These are phyloP conservation scores for Hypomontagnella submonticulosa DNA, from an alignment of 495 filamentous ascomycete species.

Conservation along the genomic window DNA sequence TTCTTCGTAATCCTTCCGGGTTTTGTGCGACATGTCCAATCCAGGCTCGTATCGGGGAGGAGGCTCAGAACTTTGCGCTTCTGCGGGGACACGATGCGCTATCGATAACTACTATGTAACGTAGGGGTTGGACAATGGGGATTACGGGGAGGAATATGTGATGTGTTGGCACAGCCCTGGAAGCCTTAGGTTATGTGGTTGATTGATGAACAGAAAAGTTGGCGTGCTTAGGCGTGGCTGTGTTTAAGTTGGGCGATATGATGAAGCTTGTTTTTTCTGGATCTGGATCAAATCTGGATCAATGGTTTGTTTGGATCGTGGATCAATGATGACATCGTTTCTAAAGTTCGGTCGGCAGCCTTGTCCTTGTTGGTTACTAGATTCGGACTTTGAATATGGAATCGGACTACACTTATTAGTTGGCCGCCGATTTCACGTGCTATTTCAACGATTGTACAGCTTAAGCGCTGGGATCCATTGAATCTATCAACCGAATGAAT, in stretches of 20 bases:
- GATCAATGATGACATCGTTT: slow-evolving; percentile 30
- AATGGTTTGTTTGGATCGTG: not conserved
- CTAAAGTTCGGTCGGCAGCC: slow-evolving; percentile 37
- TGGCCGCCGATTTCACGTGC: no score
- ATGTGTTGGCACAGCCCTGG: slow-evolving; percentile 24
- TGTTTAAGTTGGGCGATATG: not conserved
- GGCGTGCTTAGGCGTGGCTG: slow-evolving; percentile 35
- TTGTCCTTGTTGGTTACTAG: slow-evolving; percentile 19
- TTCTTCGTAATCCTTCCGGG: slow-evolving; percentile 56
- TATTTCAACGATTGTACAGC: no score
- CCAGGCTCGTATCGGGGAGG: not conserved
- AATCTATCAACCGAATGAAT: no score
- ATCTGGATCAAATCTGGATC: slow-evolving; percentile 3
- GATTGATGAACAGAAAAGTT: slow-evolving; percentile 13
- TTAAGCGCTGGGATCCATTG: no score
- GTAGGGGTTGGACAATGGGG: slow-evolving; percentile 3
- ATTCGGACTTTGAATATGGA: no score
- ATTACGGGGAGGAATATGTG: not conserved
- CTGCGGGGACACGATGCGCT: not conserved
- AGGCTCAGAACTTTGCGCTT: not conserved
- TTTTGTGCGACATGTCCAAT: slow-evolving; percentile 34
- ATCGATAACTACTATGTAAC: slow-evolving; percentile 7
- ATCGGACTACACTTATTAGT: no score
- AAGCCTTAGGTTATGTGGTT: not conserved
- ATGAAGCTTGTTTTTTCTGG: not conserved